Evolutionary conservation across 2,329 filamentous ascomycete genomes (phyloP).

Genomic region (Fusarium cicatricum): DNA sequence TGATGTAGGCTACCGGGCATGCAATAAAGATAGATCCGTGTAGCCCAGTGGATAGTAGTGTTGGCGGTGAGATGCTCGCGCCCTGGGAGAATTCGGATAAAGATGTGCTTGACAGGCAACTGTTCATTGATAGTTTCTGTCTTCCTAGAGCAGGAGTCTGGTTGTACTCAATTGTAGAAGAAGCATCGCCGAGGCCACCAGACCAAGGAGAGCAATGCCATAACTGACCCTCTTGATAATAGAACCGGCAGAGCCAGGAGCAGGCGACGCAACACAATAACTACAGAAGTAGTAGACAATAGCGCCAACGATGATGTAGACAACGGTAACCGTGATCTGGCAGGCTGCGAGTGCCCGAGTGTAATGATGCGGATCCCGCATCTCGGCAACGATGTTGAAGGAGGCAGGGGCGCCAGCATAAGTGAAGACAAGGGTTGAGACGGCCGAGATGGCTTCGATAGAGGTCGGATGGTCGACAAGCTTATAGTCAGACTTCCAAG

Average conservation of each 20-base stretch:
- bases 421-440: conserved; percentile 46
- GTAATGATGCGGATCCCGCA: conserved; percentile 41
- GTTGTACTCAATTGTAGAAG: conserved; percentile 31
- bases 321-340: conserved; percentile 40
- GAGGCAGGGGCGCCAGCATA: conserved; percentile 47
- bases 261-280: conserved; percentile 54
- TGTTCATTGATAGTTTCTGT: not conserved
- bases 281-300: conserved; percentile 56
- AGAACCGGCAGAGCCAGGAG: conserved; percentile 53
- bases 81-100: conserved; percentile 31
- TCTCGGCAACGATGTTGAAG: conserved; percentile 42
- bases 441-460: conserved; percentile 41
- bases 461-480: conserved; percentile 43
- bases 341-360: conserved; percentile 32
- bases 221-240: conserved; percentile 54
- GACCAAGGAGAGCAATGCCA: conserved; percentile 43
- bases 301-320: conserved; percentile 43
- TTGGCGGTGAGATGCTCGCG: conserved; percentile 42
- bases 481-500: conserved; percentile 42
- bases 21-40: conserved; percentile 36
- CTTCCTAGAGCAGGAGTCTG: no score
- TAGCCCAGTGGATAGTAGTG: conserved; percentile 40
- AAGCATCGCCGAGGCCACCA: conserved; percentile 35
- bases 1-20: conserved; percentile 36
- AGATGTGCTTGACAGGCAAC: conserved; percentile 9